Evolutionary conservation across 495 filamentous ascomycete genomes (phyloP).

Genomic region (Tuber brumale): DNA sequence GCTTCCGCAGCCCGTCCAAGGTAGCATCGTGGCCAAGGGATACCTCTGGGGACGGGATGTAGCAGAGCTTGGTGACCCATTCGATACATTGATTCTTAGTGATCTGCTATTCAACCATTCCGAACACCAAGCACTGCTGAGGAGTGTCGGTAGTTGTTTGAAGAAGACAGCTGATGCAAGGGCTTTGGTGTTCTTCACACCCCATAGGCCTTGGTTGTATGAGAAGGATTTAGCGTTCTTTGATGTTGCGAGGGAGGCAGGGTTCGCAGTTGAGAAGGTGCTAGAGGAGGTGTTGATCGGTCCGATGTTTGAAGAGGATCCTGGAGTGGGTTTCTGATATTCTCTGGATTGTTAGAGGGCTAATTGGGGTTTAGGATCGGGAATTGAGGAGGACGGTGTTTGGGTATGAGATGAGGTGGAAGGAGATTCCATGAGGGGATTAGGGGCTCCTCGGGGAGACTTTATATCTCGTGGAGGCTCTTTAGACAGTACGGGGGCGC

Average conservation of each 20-base stretch:
- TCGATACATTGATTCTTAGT: slow-evolving; percentile 76
- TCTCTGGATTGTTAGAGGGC: not conserved
- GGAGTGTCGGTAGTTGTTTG: slow-evolving; percentile 60
- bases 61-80: slow-evolving; percentile 49
- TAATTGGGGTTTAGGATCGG: slow-evolving; percentile 50
- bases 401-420: slow-evolving; percentile 63
- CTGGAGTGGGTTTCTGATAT: slow-evolving; percentile 52
- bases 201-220: slow-evolving; percentile 82
- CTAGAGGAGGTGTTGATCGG: slow-evolving; percentile 72
- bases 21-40: slow-evolving; percentile 51
- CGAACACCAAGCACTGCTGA: slow-evolving; percentile 69
- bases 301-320: slow-evolving; percentile 83
- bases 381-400: slow-evolving; percentile 70
- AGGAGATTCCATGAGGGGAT: slow-evolving; percentile 20
- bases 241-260: slow-evolving; percentile 58
- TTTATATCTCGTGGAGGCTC: not conserved
- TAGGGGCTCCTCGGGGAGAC: not conserved
- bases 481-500: not conserved
- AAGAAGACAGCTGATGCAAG: slow-evolving; percentile 50
- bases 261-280: slow-evolving; percentile 68
- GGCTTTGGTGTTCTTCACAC: slow-evolving; percentile 86
- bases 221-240: slow-evolving; percentile 83
- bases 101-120: slow-evolving; percentile 85
- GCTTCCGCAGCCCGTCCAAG: slow-evolving; percentile 41
- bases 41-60: slow-evolving; percentile 71